phyloP scores from a whole-genome alignment of 2,329 filamentous ascomycete genomes.

The Penicillium freii region DNA sequence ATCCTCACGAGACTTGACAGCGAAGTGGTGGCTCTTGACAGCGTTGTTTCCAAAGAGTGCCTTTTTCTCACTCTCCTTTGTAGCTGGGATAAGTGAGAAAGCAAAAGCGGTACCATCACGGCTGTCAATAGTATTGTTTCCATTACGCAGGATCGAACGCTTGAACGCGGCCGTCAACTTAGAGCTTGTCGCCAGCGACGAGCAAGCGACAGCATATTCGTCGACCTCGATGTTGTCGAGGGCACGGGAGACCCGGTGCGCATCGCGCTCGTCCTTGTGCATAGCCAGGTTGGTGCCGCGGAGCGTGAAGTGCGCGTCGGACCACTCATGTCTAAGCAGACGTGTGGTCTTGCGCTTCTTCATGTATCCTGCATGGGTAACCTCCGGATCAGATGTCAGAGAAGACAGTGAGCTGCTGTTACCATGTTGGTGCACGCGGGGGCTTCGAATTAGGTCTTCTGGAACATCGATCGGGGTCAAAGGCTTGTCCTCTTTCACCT shows the following conservation, averaged over 20 bases:
- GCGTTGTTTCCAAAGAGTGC: constrained; percentile 54
- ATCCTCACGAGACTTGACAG: neutral
- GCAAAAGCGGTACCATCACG: constrained; percentile 38
- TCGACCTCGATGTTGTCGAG: constrained; percentile 31
- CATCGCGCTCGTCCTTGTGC: constrained; percentile 27
- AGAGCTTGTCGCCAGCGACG: constrained; percentile 67
- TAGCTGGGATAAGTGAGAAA: constrained; percentile 44
- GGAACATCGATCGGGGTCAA: constrained; percentile 2
- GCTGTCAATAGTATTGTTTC: constrained; percentile 53
- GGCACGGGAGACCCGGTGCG: constrained; percentile 23
- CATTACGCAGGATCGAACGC: constrained; percentile 60
- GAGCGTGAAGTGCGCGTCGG: constrained; percentile 31
- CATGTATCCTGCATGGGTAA: neutral
- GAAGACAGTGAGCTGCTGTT: neutral
- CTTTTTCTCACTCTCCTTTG: constrained; percentile 44
- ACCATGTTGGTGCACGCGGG: neutral
- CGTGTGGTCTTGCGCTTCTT: neutral
- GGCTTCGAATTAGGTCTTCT: neutral
- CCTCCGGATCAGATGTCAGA: neutral
- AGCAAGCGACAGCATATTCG: constrained; percentile 54
- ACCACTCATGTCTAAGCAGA: neutral
- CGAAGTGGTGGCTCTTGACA: constrained; percentile 53
- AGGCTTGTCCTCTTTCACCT: neutral
- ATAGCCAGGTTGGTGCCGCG: constrained; percentile 64
- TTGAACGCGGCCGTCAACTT: constrained; percentile 88